Evolutionary conservation across 1,284 basidiomycete species (phyloP).

Genomic region (Polyporus tsugae): DNA sequence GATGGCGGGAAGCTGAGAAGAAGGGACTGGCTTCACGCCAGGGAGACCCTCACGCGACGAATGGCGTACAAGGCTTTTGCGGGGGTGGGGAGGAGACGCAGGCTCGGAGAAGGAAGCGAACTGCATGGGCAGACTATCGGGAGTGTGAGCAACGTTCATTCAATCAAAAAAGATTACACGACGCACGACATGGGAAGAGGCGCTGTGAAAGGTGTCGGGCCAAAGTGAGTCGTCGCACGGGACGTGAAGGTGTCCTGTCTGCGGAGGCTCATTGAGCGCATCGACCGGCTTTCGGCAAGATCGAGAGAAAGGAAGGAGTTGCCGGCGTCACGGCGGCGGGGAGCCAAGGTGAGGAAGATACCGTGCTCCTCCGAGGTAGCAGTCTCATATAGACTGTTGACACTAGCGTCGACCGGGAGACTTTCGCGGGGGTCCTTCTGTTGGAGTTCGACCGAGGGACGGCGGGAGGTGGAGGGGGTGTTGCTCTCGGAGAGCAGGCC

Average conservation of each 20-base stretch:
- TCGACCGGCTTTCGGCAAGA: conserved; percentile 62
- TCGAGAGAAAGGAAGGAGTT: conserved; percentile 63
- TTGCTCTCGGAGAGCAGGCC: conserved; percentile 54
- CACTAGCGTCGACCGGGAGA: conserved; percentile 47
- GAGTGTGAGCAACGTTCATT: not conserved
- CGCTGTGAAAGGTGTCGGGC: conserved; percentile 31
- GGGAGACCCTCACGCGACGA: conserved; percentile 61
- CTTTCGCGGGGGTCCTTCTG: conserved; percentile 43
- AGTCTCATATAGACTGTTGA: conserved; percentile 38
- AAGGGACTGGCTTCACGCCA: conserved; percentile 68
- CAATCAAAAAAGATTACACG: conserved; percentile 1
- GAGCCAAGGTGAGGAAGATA: conserved; percentile 41
- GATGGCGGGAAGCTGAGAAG: conserved; percentile 47
- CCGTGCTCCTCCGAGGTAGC: conserved; percentile 31
- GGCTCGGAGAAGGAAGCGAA: conserved; percentile 10
- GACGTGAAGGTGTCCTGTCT: conserved; percentile 46
- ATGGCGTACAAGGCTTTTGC: conserved; percentile 38
- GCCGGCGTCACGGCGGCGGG: conserved; percentile 42
- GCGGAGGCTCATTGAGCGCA: conserved; percentile 52
- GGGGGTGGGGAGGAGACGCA: not conserved
- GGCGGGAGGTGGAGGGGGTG: conserved; percentile 41
- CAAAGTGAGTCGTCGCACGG: conserved; percentile 37
- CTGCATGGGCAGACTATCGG: conserved; percentile 5
- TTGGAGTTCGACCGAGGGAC: conserved; percentile 42
- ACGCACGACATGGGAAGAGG: conserved; percentile 37